Evolutionary conservation across 306 rosid genomes (phyloP).

Genomic region (Elaeagnus macrophylla): DNA sequence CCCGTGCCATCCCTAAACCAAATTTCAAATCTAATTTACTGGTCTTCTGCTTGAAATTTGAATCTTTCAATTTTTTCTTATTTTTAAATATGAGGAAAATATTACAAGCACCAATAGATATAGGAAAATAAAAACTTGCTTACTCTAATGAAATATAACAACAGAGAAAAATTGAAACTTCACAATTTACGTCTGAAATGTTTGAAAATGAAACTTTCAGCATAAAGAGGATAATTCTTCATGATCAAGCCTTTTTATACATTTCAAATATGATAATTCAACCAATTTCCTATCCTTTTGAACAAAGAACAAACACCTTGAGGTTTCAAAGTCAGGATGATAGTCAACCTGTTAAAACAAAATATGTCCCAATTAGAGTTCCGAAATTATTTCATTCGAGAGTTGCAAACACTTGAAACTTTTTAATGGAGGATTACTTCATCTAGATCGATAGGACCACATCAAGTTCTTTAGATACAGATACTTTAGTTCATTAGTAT

Average conservation of each 20-base stretch:
- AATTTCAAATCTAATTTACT: too few species aligned
- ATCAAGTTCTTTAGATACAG: not conserved
- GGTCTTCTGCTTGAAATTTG: too few species aligned
- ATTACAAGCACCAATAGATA: not conserved
- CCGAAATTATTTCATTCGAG: constrained; percentile 1
- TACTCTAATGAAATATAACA: constrained; percentile 16
- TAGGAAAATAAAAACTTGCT: not conserved
- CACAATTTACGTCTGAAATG: constrained; percentile 58
- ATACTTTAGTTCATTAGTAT: too few species aligned
- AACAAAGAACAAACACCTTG: constrained; percentile 85
- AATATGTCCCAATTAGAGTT: constrained; percentile 9
- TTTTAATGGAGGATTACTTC: too few species aligned
- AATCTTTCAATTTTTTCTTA: too few species aligned
- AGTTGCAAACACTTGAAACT: not conserved
- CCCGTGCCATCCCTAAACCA: too few species aligned
- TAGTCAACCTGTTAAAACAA: constrained; percentile 58
- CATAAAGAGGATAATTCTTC: constrained; percentile 87
- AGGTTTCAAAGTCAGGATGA: constrained; percentile 79
- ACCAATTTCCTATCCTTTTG: constrained; percentile 74
- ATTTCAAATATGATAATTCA: constrained; percentile 96
- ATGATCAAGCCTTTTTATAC: constrained; percentile 92
- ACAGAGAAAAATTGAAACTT: constrained; percentile 26
- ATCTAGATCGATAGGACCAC: not conserved
- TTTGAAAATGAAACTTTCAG: constrained; percentile 87
- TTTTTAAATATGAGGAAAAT: too few species aligned